These are phyloP conservation scores for Neopestalotiopsis clavispora DNA, from an alignment of 2,329 filamentous ascomycete species.

Conservation along the genomic window DNA sequence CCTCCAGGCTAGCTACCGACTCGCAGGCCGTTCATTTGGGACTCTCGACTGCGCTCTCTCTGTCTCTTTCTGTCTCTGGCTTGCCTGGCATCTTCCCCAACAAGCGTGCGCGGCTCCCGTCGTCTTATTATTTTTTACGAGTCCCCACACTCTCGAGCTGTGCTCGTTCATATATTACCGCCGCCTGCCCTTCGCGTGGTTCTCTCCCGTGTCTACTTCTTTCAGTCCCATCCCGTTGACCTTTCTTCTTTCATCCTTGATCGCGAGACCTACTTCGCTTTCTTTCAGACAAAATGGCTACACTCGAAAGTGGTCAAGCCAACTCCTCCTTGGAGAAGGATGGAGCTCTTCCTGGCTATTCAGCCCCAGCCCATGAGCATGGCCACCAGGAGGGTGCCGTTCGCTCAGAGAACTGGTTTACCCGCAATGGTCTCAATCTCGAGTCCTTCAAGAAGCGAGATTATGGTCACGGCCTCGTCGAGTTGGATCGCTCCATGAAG, in stretches of 20 bases:
- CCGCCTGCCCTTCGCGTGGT: background rate
- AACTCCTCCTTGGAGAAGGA: slow-evolving; percentile 36
- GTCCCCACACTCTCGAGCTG: background rate
- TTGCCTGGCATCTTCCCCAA: background rate
- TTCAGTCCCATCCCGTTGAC: background rate
- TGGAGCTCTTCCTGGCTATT: slow-evolving; percentile 29
- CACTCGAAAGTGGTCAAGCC: slow-evolving; percentile 25
- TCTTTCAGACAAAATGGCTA: slow-evolving; percentile 26
- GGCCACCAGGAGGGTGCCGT: slow-evolving; percentile 24
- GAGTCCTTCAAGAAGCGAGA: slow-evolving; percentile 48
- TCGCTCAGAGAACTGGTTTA: slow-evolving; percentile 36
- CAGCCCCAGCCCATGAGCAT: slow-evolving; percentile 16
- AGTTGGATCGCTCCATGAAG: slow-evolving; percentile 49
- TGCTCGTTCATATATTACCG: background rate
- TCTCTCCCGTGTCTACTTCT: background rate
- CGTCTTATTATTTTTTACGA: background rate
- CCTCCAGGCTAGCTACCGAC: background rate
- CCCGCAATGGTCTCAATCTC: slow-evolving; percentile 46
- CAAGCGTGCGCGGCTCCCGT: background rate
- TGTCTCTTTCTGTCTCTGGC: background rate
- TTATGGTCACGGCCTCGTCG: slow-evolving; percentile 38
- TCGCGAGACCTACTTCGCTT: background rate
- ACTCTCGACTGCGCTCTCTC: background rate
- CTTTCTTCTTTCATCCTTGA: background rate
- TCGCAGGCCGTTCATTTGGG: background rate